Evolutionary conservation across 2,329 filamentous ascomycete species (phyloP), one percentile per base, ranked within the genome.

Genomic region (Lojkania enalia): DNA sequence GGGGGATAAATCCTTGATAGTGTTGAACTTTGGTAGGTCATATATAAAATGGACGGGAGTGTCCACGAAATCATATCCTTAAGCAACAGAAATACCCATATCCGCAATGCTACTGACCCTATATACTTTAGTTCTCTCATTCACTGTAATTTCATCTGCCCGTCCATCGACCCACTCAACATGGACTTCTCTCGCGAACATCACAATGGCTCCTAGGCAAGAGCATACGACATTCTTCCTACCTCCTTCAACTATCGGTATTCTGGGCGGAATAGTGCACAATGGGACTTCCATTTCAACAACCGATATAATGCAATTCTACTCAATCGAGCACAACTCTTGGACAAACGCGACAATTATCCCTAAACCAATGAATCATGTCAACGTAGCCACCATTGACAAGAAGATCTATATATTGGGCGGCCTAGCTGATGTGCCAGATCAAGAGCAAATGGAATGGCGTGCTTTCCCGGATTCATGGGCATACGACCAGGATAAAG

Each of bases 361-460:
- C 2, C 62, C 61, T 12, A 23, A 20, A 3, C 40, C 53, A 3
- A 18, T 64, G 3, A 63, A 66, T 32, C 62, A 66, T 37, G 38
- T 48, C 46, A 64, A 64, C 21, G 52, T 48, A 7, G 58, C 54
- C 4, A 49, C 52, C 3, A 43, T 56, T 1, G 27, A 54, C 20
- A 57, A 55, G 0, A 52, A 55, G 11, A 55, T 66, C 3, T 64
- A 58, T 32, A 40, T 61, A 6, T 43, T 65, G 1, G 60, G 61
- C 9, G 60, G 60, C 1, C 35, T 66, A 0, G 48, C 32, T 1
- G 52, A 53, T 20, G 14, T 37, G 2, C 35, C 65, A 0, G 48
- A 29, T 1, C 51, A 53, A 16, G 14, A 37, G 2, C 32, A 59
- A 31, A 49, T 38, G 7, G 38, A 35, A 14, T 51, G 41, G 35